Base-by-base conservation (phyloP, 2,329 filamentous ascomycete genomes). In the Bimuria novae-zelandiae region DNA sequence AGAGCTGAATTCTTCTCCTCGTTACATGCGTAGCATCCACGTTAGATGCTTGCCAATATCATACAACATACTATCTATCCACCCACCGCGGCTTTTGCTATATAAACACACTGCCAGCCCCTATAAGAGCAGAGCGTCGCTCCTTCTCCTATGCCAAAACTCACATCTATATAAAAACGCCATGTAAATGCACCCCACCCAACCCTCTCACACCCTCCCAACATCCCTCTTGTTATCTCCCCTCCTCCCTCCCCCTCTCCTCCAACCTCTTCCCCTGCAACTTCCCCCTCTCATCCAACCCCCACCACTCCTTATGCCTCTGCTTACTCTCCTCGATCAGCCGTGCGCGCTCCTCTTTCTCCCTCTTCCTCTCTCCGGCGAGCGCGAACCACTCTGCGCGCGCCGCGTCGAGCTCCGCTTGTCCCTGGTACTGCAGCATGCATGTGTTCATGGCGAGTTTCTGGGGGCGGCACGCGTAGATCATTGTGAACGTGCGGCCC, bases 321-420 rank as follows among this genome's bases (percentile, higher is more conserved):
- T 74, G 72, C 55, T 67, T 60, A 59, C 77, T 78, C 54, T 79
- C 78, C 59, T 81, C 79, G 71, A 66, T 29, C 66, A 74, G 73
- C 54, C 68, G 56, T 65, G 76, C 74, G 56, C 78, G 76, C 57
- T 82, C 80, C 73, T 91, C 87, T 32, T 86, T 78, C 73, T 88
- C 85, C 52, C 78, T 78, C 64, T 86, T 83, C 51, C 92, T 82
- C 76, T 91, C 84, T 63, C 90, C 80, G 46, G 90, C 83, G 59
- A 84, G 82, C 46, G 86, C 84, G 74, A 97, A 97, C 94, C 94
- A 99, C 72, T 97, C 92, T 74, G 92, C 89, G 47, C 94, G 82
- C 59, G 94, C 94, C 21, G 85, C 86, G 77, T 99, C 94, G 75
- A 95, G 84, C 72, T 95, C 90, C 49, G 83, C 85, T 59, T 87